Evolutionary conservation across 2,329 filamentous ascomycete species (phyloP).

Genomic region (Xenosphaeropsis pyriputrescens): DNA sequence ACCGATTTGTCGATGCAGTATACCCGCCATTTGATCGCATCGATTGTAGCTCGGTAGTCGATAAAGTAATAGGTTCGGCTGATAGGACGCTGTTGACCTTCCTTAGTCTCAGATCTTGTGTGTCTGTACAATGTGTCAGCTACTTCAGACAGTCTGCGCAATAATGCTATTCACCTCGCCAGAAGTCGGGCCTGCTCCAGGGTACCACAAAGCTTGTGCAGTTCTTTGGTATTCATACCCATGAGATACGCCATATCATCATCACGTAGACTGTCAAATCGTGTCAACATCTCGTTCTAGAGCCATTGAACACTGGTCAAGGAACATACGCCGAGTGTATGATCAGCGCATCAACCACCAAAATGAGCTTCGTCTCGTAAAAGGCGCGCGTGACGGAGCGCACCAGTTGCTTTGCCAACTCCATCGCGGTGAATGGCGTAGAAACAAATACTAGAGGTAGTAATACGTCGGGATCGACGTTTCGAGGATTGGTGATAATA

Average conservation of each 20-base stretch:
- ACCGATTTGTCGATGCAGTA: conserved; percentile 81
- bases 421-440: conserved; percentile 26
- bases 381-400: conserved; percentile 78
- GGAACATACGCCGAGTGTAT: conserved; percentile 51
- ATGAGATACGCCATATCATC: conserved; percentile 79
- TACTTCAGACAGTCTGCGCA: background rate
- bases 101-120: conserved; percentile 61
- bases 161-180: conserved; percentile 42
- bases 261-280: conserved; percentile 49
- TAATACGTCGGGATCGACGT: no score
- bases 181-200: conserved; percentile 79
- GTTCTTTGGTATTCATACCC: conserved; percentile 79
- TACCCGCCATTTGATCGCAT: conserved; percentile 90
- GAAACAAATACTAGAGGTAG: no score
- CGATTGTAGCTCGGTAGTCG: conserved; percentile 85
- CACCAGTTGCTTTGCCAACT: conserved; percentile 64
- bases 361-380: conserved; percentile 71
- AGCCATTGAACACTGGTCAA: conserved; percentile 2
- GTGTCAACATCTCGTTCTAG: conserved; percentile 12
- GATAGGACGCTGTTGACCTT: conserved; percentile 68
- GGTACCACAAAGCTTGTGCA: conserved; percentile 77
- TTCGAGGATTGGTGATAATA: no score
- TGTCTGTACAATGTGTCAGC: conserved; percentile 29
- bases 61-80: conserved; percentile 95
- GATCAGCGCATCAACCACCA: conserved; percentile 68